phyloP scores from a whole-genome alignment of 164 flowering plant species.

The Piper betle region DNA sequence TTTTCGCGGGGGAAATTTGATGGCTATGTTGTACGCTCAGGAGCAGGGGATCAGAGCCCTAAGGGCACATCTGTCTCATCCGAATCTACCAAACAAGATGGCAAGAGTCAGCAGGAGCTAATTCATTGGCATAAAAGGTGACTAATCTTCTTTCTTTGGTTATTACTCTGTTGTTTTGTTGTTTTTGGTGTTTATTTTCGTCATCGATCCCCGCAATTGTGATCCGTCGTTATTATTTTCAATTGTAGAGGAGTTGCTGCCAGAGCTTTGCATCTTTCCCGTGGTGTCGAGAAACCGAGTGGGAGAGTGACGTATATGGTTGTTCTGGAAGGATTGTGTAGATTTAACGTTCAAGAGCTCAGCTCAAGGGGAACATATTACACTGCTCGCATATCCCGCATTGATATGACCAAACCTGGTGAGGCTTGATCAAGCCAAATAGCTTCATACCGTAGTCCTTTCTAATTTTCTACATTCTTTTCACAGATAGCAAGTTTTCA shows the following conservation, averaged over 20 bases:
- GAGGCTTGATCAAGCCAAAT: constrained; percentile 2
- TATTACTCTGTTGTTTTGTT: background rate
- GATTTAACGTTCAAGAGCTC: constrained; percentile 92
- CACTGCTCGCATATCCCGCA: constrained; percentile 72
- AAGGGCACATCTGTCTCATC: constrained; percentile 34
- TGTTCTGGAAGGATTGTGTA: constrained; percentile 93
- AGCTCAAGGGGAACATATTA: constrained; percentile 85
- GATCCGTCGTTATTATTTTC: no score
- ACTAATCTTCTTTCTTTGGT: background rate
- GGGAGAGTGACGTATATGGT: constrained; percentile 96
- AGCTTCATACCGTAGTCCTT: no score
- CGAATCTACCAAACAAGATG: constrained; percentile 52
- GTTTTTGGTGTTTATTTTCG: background rate
- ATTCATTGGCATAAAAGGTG: constrained; percentile 95
- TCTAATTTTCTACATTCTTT: no score
- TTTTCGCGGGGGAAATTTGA: background rate
- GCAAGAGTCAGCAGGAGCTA: constrained; percentile 66
- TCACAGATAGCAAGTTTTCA: no score
- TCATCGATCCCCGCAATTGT: background rate
- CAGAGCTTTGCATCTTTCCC: constrained; percentile 90
- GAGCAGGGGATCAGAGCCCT: constrained; percentile 39
- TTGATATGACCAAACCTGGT: constrained; percentile 91
- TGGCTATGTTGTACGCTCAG: constrained; percentile 22
- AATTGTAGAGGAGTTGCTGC: constrained; percentile 89
- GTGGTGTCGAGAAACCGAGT: constrained; percentile 99